phyloP scores from a whole-genome alignment of 2,329 filamentous ascomycete species.

The Aplosporella prunicola region DNA sequence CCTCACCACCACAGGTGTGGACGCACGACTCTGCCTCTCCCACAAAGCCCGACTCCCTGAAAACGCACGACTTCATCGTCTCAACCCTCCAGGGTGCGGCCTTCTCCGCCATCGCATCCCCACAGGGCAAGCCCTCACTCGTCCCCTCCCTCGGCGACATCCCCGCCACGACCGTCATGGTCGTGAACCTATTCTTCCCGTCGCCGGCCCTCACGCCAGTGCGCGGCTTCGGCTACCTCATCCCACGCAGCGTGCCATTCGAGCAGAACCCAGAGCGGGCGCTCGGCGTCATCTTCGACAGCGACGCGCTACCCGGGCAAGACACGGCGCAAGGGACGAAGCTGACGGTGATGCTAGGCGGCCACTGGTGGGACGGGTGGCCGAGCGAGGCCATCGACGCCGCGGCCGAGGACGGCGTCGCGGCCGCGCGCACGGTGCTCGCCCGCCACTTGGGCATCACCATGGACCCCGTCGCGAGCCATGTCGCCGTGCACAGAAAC shows the following conservation, averaged over 20 bases:
- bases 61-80: constrained; percentile 49
- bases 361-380: constrained; percentile 69
- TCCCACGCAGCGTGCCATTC: constrained; percentile 62
- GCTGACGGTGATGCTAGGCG: constrained; percentile 88
- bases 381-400: constrained; percentile 43
- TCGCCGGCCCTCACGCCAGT: constrained; percentile 54
- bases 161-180: constrained; percentile 72
- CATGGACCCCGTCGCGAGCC: constrained; percentile 50
- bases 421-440: constrained; percentile 61
- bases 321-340: constrained; percentile 62
- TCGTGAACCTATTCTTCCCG: constrained; percentile 80
- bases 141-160: constrained; percentile 39
- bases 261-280: constrained; percentile 72
- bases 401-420: constrained; percentile 52
- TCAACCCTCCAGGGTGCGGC: constrained; percentile 48
- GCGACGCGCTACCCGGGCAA: constrained; percentile 50
- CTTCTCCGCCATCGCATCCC: constrained; percentile 18
- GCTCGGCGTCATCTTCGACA: constrained; percentile 89
- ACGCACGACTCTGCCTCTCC: no score
- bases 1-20: neutral
- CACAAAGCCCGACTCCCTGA: neutral
- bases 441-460: constrained; percentile 65
- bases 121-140: neutral
- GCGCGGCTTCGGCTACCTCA: constrained; percentile 81
- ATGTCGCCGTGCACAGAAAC: constrained; percentile 53